Percentiles rank a stretch among this genome's conserved stretches.
Evolutionary conservation across 129 eudicot species (phyloP).

Genomic region (Tagetes erecta): DNA sequence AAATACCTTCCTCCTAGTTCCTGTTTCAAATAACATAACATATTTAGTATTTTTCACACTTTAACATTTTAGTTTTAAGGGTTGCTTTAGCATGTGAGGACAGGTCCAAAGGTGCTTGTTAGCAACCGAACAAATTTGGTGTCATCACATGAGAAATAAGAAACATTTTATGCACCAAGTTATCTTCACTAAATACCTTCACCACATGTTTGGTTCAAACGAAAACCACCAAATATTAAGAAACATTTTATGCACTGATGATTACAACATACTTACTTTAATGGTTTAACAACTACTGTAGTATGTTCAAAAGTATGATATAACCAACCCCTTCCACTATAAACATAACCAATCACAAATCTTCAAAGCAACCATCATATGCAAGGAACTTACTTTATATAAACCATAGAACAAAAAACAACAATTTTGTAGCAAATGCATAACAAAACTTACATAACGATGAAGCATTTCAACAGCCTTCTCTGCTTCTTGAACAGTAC

Average conservation of each 20-base stretch:
- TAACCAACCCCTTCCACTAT: too few species aligned
- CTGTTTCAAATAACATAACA: slow-evolving; percentile 33
- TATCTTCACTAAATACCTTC: not conserved
- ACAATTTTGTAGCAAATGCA: not conserved
- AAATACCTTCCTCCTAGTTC: slow-evolving; percentile 64
- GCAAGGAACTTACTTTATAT: not conserved
- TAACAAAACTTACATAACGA: slow-evolving; percentile 53
- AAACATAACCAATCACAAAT: not conserved
- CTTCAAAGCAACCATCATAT: not conserved
- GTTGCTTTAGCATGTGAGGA: not conserved
- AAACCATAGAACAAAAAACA: not conserved
- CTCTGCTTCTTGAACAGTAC: slow-evolving; percentile 83
- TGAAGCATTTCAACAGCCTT: slow-evolving; percentile 70
- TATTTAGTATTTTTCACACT: not conserved
- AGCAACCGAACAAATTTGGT: not conserved
- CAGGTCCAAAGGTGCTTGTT: too few species aligned
- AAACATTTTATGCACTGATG: not conserved
- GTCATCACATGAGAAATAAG: not conserved
- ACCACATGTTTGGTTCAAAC: not conserved
- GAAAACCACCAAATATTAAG: not conserved
- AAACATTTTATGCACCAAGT: not conserved
- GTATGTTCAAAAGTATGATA: too few species aligned
- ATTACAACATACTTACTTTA: not conserved
- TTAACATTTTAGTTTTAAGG: not conserved
- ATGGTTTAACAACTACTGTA: not conserved